Conservation (phyloP, 345 rosid species). For the Abelmoschus esculentus region DNA sequence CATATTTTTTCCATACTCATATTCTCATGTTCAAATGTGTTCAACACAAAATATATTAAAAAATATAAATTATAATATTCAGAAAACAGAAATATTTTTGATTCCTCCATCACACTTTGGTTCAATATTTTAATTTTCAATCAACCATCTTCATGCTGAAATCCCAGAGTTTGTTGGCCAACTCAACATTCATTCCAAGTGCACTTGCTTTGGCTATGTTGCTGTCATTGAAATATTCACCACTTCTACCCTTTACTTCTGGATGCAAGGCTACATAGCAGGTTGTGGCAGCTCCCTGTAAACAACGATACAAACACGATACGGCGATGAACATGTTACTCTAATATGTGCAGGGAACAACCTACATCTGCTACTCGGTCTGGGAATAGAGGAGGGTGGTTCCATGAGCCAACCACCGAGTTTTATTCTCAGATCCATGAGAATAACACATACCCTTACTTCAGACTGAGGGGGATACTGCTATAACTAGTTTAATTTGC, state of each 20-base stretch:
- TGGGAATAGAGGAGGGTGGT: neutral
- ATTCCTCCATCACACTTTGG: neutral
- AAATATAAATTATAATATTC: neutral
- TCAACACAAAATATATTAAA: neutral
- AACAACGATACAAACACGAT: neutral
- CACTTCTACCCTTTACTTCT: constrained; percentile 35
- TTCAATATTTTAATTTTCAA: neutral
- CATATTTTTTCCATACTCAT: too few relatives aligned
- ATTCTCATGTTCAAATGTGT: neutral
- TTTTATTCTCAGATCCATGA: neutral
- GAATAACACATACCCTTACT: neutral
- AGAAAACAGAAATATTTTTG: neutral
- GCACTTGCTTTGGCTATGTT: constrained; percentile 27
- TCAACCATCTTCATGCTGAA: constrained; percentile 42
- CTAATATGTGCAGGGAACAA: neutral
- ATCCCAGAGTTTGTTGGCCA: constrained; percentile 54
- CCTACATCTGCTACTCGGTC: neutral
- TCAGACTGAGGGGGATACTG: neutral
- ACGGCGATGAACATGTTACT: neutral
- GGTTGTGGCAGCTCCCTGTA: constrained; percentile 57
- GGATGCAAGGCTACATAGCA: constrained; percentile 62
- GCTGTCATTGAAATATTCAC: constrained; percentile 45
- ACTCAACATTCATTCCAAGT: constrained; percentile 24
- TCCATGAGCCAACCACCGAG: neutral
- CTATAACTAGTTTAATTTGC: neutral